phyloP scores from a whole-genome alignment of 257 asterid genomes.

The Euphrasia confusa region DNA sequence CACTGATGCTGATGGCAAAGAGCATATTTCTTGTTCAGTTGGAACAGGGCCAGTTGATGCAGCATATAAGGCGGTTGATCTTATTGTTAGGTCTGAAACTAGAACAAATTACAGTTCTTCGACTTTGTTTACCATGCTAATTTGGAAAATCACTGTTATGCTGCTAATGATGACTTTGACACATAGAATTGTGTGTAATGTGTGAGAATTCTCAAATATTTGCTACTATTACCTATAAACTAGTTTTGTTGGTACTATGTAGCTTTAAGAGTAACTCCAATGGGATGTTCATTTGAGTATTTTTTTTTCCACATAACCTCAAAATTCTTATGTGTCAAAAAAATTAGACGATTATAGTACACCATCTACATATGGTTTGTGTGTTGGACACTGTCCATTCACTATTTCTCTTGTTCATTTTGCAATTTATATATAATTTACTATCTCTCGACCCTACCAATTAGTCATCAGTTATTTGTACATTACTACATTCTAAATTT shows the following conservation, averaged over 20 bases:
- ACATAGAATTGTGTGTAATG: conserved; percentile 3
- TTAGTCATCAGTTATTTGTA: no score
- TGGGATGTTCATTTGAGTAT: no score
- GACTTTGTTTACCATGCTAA: conserved; percentile 14
- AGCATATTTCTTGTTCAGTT: conserved; percentile 75
- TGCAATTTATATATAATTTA: no score
- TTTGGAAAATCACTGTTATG: background rate
- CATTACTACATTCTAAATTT: no score
- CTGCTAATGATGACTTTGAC: background rate
- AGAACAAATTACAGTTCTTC: conserved; percentile 13
- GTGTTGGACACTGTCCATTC: no score
- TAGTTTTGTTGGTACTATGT: conserved; percentile 1
- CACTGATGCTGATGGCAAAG: conserved; percentile 50
- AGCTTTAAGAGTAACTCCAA: background rate
- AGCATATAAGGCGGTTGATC: conserved; percentile 90
- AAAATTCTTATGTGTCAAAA: no score
- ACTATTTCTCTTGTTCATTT: no score
- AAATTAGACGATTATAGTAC: no score
- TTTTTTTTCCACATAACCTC: no score
- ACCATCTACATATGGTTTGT: no score
- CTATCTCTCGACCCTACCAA: no score
- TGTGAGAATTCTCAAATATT: background rate
- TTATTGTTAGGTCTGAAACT: conserved; percentile 57
- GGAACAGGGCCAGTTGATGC: conserved; percentile 99
- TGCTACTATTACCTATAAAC: background rate